A percentile compares a stretch with the other conserved stretches of the same genome.
Evolutionary conservation across 208 protist species (phyloP).

Genomic region (Perkinsela sp.): DNA sequence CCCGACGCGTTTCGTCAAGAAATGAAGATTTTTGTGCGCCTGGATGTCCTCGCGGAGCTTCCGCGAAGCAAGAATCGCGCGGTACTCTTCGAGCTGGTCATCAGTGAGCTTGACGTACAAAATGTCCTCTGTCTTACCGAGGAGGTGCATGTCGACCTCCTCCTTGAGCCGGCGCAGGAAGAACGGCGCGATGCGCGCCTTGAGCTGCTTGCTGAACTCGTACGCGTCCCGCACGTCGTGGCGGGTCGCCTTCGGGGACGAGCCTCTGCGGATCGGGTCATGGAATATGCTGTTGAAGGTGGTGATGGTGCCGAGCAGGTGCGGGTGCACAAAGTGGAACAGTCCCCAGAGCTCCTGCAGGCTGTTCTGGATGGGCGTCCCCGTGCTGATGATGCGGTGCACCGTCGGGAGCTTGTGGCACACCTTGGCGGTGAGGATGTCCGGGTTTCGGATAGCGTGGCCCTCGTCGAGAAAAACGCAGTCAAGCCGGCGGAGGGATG

Average conservation of each 20-base stretch:
- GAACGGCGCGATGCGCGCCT: conserved; percentile 74
- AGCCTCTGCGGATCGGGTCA: conserved; percentile 42
- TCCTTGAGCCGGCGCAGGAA: conserved; percentile 79
- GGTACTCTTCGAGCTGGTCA: conserved; percentile 65
- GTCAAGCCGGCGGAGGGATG: conserved; percentile 37
- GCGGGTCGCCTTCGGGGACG: conserved; percentile 53
- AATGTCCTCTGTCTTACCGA: conserved; percentile 79
- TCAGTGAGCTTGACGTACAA: conserved; percentile 77
- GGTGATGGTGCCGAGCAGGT: conserved; percentile 61
- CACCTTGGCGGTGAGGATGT: conserved; percentile 71
- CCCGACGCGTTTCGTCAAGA: no score
- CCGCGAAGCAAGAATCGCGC: conserved; percentile 37
- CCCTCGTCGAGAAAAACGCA: conserved; percentile 89
- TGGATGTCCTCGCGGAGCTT: conserved; percentile 12
- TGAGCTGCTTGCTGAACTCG: conserved; percentile 65
- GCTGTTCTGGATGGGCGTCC: conserved; percentile 92
- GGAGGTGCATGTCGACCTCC: conserved; percentile 64
- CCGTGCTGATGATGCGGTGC: conserved; percentile 77
- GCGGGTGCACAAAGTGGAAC: conserved; percentile 93
- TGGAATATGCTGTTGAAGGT: conserved; percentile 45
- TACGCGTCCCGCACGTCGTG: conserved; percentile 70
- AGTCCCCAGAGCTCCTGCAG: conserved; percentile 94
- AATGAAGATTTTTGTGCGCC: conserved; percentile 9
- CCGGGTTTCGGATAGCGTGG: conserved; percentile 82
- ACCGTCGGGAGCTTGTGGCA: conserved; percentile 71